Conservation (phyloP, 75 land plant genomes). For the Pinus albicaulis region DNA sequence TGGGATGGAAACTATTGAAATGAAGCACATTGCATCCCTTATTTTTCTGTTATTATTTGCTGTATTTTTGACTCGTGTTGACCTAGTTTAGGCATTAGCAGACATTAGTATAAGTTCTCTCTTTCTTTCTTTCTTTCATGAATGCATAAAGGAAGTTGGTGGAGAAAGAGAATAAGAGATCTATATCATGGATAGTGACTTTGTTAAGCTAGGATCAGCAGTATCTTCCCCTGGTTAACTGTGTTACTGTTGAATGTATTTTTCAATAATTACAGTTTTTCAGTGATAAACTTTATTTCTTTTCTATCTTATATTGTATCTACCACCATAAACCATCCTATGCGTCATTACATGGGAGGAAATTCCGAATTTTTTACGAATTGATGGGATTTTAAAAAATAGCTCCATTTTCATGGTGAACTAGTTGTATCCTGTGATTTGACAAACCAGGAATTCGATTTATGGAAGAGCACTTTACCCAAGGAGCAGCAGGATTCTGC, state of each 20-base stretch:
- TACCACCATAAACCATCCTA: no score
- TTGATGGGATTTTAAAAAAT: neutral
- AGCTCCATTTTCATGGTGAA: neutral
- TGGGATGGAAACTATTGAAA: no score
- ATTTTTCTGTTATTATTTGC: no score
- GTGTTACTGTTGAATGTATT: neutral
- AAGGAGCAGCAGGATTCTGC: constrained; percentile 59
- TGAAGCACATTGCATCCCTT: no score
- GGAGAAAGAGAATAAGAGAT: neutral
- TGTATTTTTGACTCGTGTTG: no score
- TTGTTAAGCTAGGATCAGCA: neutral
- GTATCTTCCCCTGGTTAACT: neutral
- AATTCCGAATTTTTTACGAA: neutral
- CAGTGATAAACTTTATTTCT: neutral
- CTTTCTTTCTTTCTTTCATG: neutral
- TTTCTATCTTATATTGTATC: neutral
- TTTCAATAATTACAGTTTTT: neutral
- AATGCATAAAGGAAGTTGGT: neutral
- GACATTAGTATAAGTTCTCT: neutral
- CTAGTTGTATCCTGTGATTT: constrained; percentile 20
- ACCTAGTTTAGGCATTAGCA: no score
- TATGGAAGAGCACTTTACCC: constrained; percentile 60
- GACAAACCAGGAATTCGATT: constrained; percentile 62
- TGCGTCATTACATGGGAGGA: neutral
- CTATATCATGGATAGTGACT: neutral